A percentile compares a stretch with the other conserved stretches of the same genome.
Conservation (phyloP, 2,329 filamentous ascomycete genomes). For the Diaporthe citrichinensis region DNA sequence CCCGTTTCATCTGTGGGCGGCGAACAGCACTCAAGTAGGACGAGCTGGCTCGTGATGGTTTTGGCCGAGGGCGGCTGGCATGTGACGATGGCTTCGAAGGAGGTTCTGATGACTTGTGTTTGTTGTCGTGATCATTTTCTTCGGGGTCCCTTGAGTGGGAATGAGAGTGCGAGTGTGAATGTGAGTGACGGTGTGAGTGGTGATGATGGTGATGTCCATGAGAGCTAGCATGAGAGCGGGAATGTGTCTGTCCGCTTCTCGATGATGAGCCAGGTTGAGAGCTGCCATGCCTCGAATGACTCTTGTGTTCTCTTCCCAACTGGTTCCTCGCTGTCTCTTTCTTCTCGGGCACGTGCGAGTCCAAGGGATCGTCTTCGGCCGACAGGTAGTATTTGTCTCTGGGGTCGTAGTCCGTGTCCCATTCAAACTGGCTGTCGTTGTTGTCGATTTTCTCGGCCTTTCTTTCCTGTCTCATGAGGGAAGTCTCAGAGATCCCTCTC, state of each 20-base stretch:
- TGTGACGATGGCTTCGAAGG: slow-evolving; percentile 19
- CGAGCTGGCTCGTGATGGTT: slow-evolving; percentile 37
- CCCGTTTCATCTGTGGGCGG: slow-evolving; percentile 38
- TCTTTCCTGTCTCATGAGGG: slow-evolving; percentile 32
- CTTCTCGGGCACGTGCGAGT: slow-evolving; percentile 12
- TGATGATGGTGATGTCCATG: slow-evolving; percentile 22
- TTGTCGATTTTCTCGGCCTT: slow-evolving; percentile 25
- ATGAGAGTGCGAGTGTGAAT: slow-evolving; percentile 24
- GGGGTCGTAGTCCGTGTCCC: slow-evolving; percentile 44
- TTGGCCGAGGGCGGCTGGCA: slow-evolving; percentile 33
- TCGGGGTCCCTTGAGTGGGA: slow-evolving; percentile 15
- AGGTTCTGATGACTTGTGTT: slow-evolving; percentile 16
- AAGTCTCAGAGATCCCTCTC: slow-evolving; percentile 34
- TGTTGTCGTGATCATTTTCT: slow-evolving; percentile 1
- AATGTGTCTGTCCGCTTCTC: neutral
- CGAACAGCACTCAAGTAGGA: slow-evolving; percentile 32
- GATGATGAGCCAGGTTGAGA: slow-evolving; percentile 16
- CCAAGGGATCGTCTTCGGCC: slow-evolving; percentile 38
- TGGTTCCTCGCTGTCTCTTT: neutral
- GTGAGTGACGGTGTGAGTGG: slow-evolving; percentile 18
- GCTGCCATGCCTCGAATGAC: slow-evolving; percentile 23
- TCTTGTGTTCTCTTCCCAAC: neutral
- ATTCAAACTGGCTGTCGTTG: slow-evolving; percentile 20
- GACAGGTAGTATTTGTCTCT: slow-evolving; percentile 45
- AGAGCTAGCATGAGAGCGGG: slow-evolving; percentile 7